phyloP scores from a whole-genome alignment of 352 stramenopile genomes.

The Pythium insidiosum region DNA sequence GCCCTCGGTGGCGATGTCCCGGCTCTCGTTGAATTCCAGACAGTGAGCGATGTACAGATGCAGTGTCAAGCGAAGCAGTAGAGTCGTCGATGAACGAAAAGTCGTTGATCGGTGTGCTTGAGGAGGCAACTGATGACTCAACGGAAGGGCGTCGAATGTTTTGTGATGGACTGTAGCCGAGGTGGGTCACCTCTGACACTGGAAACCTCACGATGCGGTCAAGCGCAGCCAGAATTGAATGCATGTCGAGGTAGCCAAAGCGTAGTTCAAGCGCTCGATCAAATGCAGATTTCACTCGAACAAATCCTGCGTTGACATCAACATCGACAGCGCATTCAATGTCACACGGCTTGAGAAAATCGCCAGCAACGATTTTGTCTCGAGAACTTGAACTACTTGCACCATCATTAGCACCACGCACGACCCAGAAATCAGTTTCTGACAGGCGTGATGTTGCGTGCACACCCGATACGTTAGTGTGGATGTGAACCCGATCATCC shows the following conservation, averaged over 20 bases:
- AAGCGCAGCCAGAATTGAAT: constrained; percentile 48
- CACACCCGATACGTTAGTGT: constrained; percentile 51
- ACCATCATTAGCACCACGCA: too few relatives aligned
- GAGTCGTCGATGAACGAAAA: too few relatives aligned
- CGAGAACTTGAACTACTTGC: constrained; percentile 6
- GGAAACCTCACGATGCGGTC: constrained; percentile 45
- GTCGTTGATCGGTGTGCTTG: constrained; percentile 2
- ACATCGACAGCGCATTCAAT: constrained; percentile 66
- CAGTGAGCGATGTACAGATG: too few relatives aligned
- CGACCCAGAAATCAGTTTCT: constrained; percentile 63
- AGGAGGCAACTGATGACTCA: constrained; percentile 7
- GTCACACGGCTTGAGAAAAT: constrained; percentile 74
- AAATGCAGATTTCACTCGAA: constrained; percentile 61
- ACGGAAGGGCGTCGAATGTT: constrained; percentile 13
- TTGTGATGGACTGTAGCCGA: too few relatives aligned
- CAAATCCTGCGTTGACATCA: constrained; percentile 49
- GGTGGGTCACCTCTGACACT: too few relatives aligned
- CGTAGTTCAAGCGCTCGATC: constrained; percentile 73
- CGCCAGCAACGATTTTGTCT: constrained; percentile 27
- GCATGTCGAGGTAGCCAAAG: constrained; percentile 82
- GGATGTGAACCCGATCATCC: constrained; percentile 58
- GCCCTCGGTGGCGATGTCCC: neutral
- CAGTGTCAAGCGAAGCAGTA: too few relatives aligned
- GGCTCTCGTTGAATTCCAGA: too few relatives aligned
- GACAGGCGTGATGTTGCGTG: constrained; percentile 72